Percentiles rank a stretch among this genome's conserved stretches.
Conservation (phyloP, 441 rosid genomes). For the Eutrema salsugineum region DNA sequence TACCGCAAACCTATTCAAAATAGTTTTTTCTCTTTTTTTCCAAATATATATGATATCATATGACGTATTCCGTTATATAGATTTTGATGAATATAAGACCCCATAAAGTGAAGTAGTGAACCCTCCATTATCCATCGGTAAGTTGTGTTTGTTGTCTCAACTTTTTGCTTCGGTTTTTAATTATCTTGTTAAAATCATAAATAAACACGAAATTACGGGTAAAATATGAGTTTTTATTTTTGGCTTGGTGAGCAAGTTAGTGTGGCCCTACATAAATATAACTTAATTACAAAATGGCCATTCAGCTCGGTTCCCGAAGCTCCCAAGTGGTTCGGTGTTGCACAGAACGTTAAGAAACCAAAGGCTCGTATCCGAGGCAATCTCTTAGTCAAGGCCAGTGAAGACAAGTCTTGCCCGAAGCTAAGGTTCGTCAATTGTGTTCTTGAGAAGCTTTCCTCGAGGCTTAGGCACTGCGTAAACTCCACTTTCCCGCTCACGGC, state of each 20-base stretch:
- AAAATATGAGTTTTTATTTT: neutral
- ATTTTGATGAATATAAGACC: no score
- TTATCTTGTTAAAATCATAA: slow-evolving; percentile 1
- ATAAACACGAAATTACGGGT: neutral
- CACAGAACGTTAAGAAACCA: neutral
- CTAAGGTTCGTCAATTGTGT: slow-evolving; percentile 16
- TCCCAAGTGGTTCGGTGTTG: slow-evolving; percentile 15
- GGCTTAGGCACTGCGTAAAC: slow-evolving; percentile 24
- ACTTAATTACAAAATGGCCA: slow-evolving; percentile 35
- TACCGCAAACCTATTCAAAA: no score
- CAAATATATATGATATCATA: no score
- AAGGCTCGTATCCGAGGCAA: slow-evolving; percentile 31
- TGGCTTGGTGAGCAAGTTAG: slow-evolving; percentile 72
- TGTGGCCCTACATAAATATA: neutral
- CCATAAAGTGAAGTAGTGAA: no score
- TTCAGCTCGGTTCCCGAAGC: slow-evolving; percentile 25
- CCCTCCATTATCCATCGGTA: no score
- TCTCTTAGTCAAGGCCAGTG: slow-evolving; percentile 27
- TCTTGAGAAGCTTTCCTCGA: slow-evolving; percentile 22
- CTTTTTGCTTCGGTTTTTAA: no score
- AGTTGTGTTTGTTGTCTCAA: no score
- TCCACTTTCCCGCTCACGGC: slow-evolving; percentile 55
- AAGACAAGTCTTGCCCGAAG: slow-evolving; percentile 31
- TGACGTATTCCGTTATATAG: no score
- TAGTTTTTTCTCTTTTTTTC: no score